Evolutionary conservation across 2,329 filamentous ascomycete genomes (phyloP).

Genomic region (Pseudogymnoascus verrucosus): DNA sequence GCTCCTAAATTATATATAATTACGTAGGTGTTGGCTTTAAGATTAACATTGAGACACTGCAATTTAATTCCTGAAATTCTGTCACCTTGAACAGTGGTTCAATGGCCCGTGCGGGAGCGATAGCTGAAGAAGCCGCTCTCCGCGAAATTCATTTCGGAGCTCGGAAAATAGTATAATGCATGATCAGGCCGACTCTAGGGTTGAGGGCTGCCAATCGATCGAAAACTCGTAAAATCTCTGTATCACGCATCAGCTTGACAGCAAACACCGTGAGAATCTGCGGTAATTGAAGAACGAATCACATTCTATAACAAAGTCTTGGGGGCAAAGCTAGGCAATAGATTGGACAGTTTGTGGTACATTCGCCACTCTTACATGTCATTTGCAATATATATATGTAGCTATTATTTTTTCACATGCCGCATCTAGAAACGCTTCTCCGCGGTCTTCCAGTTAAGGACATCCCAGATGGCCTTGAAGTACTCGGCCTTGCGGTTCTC

Average conservation of each 20-base stretch:
- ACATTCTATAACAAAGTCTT: background rate
- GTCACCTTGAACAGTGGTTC: background rate
- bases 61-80: conserved; percentile 9
- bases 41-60: conserved; percentile 8
- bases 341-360: background rate
- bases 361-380: conserved; percentile 5
- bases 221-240: background rate
- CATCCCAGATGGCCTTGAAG: conserved; percentile 88
- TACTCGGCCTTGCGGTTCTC: conserved; percentile 97
- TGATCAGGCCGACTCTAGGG: background rate
- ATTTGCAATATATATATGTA: conserved; percentile 7
- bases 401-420: conserved; percentile 24
- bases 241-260: background rate
- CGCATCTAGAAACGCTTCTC: conserved; percentile 59
- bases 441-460: conserved; percentile 91
- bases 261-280: background rate
- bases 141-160: conserved; percentile 6
- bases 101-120: background rate
- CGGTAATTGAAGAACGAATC: background rate
- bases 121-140: conserved; percentile 1
- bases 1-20: conserved; percentile 2
- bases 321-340: background rate
- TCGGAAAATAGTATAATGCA: background rate
- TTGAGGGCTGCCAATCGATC: conserved; percentile 1
- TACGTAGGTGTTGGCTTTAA: background rate